Evolutionary conservation across 371 early-diverging fungal species (phyloP).

Genomic region (Circinella minor): DNA sequence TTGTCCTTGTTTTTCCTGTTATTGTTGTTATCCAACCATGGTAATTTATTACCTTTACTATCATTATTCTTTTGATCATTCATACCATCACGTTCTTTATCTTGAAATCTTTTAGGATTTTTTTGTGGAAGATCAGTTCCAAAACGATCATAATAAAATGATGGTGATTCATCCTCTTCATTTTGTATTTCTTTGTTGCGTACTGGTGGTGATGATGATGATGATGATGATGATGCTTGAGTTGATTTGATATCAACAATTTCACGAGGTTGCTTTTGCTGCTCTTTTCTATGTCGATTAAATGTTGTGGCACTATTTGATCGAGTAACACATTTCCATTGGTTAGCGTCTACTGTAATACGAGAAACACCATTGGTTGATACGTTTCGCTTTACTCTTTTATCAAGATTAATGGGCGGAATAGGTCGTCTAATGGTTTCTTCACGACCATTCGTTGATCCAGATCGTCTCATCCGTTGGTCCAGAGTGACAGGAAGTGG

Average conservation of each 20-base stretch:
- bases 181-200: neutral
- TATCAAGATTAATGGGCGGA: too few relatives aligned
- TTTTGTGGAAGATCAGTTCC: constrained; percentile 13
- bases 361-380: constrained; percentile 3
- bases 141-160: constrained; percentile 20
- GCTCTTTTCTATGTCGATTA: constrained; percentile 4
- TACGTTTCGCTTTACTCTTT: neutral
- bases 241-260: neutral
- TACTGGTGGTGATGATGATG: neutral
- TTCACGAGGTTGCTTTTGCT: neutral
- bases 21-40: neutral
- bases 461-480: too few relatives aligned
- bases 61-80: neutral
- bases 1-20: neutral
- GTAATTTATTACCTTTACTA: neutral
- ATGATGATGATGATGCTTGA: neutral
- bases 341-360: constrained; percentile 6
- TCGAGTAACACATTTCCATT: constrained; percentile 7
- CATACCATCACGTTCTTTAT: neutral
- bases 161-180: neutral
- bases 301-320: constrained; percentile 3
- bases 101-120: neutral
- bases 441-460: too few relatives aligned
- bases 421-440: too few relatives aligned
- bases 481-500: too few relatives aligned